phyloP scores from a whole-genome alignment of 495 filamentous ascomycete genomes.

The Corynascus novoguineensis region DNA sequence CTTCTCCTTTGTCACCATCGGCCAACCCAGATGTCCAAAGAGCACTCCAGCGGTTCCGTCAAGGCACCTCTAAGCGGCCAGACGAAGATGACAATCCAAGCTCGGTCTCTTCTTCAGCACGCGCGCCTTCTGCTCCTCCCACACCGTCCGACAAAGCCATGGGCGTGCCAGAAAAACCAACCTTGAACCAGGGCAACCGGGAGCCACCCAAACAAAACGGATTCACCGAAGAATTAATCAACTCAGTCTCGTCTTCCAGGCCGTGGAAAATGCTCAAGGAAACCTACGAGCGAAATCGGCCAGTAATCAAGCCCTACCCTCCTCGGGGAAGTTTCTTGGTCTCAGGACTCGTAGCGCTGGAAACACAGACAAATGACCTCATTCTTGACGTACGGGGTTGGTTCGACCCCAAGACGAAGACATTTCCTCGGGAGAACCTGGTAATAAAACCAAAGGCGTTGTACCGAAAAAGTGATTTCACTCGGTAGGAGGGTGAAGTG shows the following conservation, averaged over 20 bases:
- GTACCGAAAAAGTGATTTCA: no score
- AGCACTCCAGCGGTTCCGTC: conserved; percentile 25
- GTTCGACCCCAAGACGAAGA: conserved; percentile 28
- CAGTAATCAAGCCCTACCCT: conserved; percentile 37
- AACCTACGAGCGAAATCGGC: conserved; percentile 46
- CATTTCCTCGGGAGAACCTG: no score
- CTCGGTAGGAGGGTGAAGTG: no score
- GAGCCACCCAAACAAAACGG: not conserved
- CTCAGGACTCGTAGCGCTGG: conserved; percentile 59
- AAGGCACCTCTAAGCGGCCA: conserved; percentile 30
- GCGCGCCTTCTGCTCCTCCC: not conserved
- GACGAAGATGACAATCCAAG: conserved; percentile 24
- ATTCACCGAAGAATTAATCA: not conserved
- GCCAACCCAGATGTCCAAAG: conserved; percentile 20
- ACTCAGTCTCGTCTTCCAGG: conserved; percentile 1
- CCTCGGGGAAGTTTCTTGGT: conserved; percentile 61
- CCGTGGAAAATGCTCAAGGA: conserved; percentile 50
- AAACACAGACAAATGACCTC: conserved; percentile 45
- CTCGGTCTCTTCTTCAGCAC: conserved; percentile 14
- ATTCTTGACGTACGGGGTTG: conserved; percentile 29
- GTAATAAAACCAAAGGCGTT: no score
- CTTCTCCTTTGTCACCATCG: not conserved
- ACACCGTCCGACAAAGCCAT: not conserved
- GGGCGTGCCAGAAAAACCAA: not conserved
- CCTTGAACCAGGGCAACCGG: conserved; percentile 6